phyloP scores from a whole-genome alignment of 768 basidiomycete genomes.

The Suillus sp. region DNA sequence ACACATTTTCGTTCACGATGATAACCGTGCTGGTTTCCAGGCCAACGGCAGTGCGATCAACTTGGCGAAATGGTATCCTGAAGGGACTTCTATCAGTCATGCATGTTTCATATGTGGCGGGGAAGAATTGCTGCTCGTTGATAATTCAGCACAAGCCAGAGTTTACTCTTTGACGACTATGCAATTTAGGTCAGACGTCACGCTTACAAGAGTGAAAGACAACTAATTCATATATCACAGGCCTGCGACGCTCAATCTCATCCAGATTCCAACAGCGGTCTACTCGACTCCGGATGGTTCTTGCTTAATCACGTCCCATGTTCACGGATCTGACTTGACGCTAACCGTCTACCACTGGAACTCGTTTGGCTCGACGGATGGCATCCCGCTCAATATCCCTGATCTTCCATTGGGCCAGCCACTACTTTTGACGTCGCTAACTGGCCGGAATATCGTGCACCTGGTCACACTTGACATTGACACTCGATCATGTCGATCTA shows the following conservation, averaged over 20 bases:
- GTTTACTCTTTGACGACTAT: constrained; percentile 56
- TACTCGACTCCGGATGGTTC: constrained; percentile 57
- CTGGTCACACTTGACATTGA: constrained; percentile 42
- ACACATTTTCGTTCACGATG: constrained; percentile 51
- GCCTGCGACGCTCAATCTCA: constrained; percentile 46
- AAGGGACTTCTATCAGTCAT: constrained; percentile 30
- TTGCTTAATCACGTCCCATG: constrained; percentile 45
- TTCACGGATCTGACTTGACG: constrained; percentile 16
- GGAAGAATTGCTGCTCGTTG: constrained; percentile 56
- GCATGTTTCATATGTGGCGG: constrained; percentile 49
- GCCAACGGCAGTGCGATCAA: constrained; percentile 43
- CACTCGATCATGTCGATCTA: constrained; percentile 38
- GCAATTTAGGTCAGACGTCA: constrained; percentile 49
- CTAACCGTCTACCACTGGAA: constrained; percentile 55
- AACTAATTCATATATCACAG: constrained; percentile 27
- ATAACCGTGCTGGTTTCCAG: constrained; percentile 43
- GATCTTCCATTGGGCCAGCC: constrained; percentile 23
- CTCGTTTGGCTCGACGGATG: constrained; percentile 54
- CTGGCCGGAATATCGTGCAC: constrained; percentile 44
- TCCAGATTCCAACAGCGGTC: constrained; percentile 35
- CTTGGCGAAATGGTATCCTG: constrained; percentile 46
- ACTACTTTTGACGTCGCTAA: constrained; percentile 47
- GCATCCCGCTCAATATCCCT: constrained; percentile 41
- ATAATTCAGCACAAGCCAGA: constrained; percentile 43
- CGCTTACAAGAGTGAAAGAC: not conserved